Evolutionary conservation across 2,329 filamentous ascomycete genomes (phyloP).

Genomic region (Pseudogymnoascus destructans): DNA sequence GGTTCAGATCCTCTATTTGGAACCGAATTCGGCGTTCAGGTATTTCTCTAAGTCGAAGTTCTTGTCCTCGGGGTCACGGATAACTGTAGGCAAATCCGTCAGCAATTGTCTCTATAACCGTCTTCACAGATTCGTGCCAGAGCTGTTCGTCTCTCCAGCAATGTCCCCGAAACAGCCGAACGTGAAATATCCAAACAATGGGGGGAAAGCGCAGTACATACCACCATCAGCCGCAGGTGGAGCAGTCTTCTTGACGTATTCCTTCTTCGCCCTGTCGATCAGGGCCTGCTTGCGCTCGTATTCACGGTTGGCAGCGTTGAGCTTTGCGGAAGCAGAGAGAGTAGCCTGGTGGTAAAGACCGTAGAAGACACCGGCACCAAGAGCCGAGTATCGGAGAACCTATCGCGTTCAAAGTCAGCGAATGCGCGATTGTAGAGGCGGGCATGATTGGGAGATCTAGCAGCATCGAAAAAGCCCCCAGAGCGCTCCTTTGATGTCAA

Average conservation of each 20-base stretch:
- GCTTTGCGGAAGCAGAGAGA: conserved; percentile 59
- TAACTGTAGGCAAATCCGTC: conserved; percentile 34
- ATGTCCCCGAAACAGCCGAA: neutral
- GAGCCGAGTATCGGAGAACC: conserved; percentile 95
- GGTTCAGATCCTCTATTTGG: conserved; percentile 17
- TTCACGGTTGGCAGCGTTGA: conserved; percentile 60
- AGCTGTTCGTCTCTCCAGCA: neutral
- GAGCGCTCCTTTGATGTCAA: neutral
- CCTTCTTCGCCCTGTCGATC: conserved; percentile 86
- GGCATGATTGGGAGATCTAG: neutral
- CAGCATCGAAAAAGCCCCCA: neutral
- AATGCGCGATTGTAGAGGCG: neutral
- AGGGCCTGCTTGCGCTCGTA: conserved; percentile 83
- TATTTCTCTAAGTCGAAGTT: conserved; percentile 90
- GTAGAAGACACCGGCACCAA: conserved; percentile 85
- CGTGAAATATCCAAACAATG: neutral
- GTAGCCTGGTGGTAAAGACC: conserved; percentile 86
- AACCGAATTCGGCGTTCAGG: conserved; percentile 41
- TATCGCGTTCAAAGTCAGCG: conserved; percentile 29
- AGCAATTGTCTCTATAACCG: neutral
- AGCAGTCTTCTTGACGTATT: conserved; percentile 67
- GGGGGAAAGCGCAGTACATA: neutral
- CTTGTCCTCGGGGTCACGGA: conserved; percentile 67
- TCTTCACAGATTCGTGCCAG: neutral
- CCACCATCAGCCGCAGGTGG: conserved; percentile 29